Evolutionary conservation across 2,329 filamentous ascomycete species (phyloP).

Genomic region (Huntiella moniliformis): DNA sequence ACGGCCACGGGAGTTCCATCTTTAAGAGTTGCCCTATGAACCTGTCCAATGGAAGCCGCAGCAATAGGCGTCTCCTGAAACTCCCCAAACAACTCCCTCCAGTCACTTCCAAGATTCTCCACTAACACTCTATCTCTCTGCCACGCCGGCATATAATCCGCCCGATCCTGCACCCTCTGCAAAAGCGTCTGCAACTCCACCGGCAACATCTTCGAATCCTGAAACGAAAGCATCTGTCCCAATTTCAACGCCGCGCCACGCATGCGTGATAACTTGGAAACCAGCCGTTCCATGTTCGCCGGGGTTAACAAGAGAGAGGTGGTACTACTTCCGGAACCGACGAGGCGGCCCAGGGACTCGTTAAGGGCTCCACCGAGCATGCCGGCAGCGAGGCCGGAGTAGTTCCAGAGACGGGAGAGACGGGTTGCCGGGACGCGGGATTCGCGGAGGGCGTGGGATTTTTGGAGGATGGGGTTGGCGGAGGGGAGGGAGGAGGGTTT

Average conservation of each 20-base stretch:
- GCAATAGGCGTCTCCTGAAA: constrained; percentile 90
- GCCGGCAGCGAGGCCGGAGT: constrained; percentile 76
- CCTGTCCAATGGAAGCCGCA: constrained; percentile 90
- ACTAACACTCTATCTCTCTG: constrained; percentile 73
- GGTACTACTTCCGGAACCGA: constrained; percentile 40
- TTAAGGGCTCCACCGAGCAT: constrained; percentile 87
- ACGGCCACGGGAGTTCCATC: constrained; percentile 67
- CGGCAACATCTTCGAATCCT: constrained; percentile 90
- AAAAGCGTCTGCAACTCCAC: constrained; percentile 72
- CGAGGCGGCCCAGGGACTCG: constrained; percentile 63
- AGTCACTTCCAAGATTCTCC: constrained; percentile 61
- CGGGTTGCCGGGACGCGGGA: constrained; percentile 81
- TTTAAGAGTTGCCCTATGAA: constrained; percentile 67
- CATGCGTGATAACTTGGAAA: constrained; percentile 87
- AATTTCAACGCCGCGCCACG: constrained; percentile 90
- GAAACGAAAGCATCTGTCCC: constrained; percentile 95
- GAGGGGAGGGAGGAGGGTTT: constrained; percentile 9
- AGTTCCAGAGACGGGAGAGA: constrained; percentile 81
- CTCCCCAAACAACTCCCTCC: constrained; percentile 63
- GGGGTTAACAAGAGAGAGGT: constrained; percentile 70
- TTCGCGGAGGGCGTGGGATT: constrained; percentile 55
- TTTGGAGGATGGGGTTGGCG: constrained; percentile 14
- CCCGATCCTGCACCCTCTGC: constrained; percentile 85
- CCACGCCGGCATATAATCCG: constrained; percentile 93
- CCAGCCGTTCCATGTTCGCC: constrained; percentile 80